Evolutionary conservation across 805 yeast species (phyloP), one percentile per base, ranked within the genome.

Genomic region (Novakomyces olei): DNA sequence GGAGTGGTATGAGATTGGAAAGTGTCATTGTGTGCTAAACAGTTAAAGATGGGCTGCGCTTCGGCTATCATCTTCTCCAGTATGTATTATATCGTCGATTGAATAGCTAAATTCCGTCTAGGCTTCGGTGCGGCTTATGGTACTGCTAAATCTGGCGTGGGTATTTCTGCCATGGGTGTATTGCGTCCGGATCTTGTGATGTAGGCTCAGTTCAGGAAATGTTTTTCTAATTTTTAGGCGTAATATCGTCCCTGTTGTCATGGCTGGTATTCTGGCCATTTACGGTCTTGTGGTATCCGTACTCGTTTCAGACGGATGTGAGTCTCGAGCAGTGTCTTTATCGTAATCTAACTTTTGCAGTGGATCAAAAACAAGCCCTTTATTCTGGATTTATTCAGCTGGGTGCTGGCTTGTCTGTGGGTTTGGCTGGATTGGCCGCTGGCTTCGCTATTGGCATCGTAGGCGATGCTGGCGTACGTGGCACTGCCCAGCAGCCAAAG

Each of bases 111-210:
- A n/a, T n/a, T n/a, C n/a, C n/a, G n/a, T n/a, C n/a, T n/a, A n/a
- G n/a, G n/a, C 49, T 73, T 85, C n/a, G 99, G 99, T 40, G 96
- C 99, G 4, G 96, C 96, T 39, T 73, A 81, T 43, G 99, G 98
- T 37, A 85, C 96, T 3, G 96, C 96, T 39, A 88, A 88, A 56
- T 77, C 93, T 29, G 99, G 99, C 37, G 73, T 88, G 41, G 99
- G 99, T 65, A 88, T 88, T 46, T 61, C 95, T 20, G 99, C 96
- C 63, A 81, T 88, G 42, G 95, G 96, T 62, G 76, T 93, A 30
- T 88, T 85, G 60, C 77, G 78, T 51, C 99, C 99, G 8, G 98
- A 88, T 48, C 62, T 88, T 47, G 81, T 88, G 47, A 88, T 88
- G 96, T 78, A 75, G 44, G 48, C 56, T 30, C 7, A 10, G 38